Base-by-base conservation (phyloP, 257 asterid genomes). In the Apocynum venetum region DNA sequence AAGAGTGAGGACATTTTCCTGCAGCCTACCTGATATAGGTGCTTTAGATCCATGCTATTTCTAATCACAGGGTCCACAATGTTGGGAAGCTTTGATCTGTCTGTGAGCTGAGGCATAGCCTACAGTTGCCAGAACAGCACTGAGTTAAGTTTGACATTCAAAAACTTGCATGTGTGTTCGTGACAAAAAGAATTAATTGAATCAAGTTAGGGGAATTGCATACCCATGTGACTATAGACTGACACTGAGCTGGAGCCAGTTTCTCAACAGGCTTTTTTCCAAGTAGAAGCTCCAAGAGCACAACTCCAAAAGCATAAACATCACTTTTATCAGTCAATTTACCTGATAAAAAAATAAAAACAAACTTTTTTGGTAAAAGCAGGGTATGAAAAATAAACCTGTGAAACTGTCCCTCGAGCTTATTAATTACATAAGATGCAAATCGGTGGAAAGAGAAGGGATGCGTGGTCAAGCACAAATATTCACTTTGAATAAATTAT, bases 71-170 rank as follows among this genome's bases (percentile, higher is more conserved):
- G 93, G 81, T 91, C 97, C 68, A 91, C 89, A 35, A 91, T 91
- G 80, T 59, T 83, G 20, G 92, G 93, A 86, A 88, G 91, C 84
- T 89, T 88, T 35, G 88, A 77, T 85, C 97, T 83, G 71, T 89
- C 95, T 10, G 89, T 89, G 79, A 91, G 97, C 83, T 89, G 97
- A 77, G 97, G 97, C 93, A 89, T 88, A 78, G 97, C 97, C 97
- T 91, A 75, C 82, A 83, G 57, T 68, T 70, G 67, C 80, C 80
- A 36, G 52, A 51, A 81, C 13, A 53, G n/a, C 57, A 47, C 44
- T 41, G 77, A 56, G 76, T 64, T 83, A 35, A 72, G 65, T 40
- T 55, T 25, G 36, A 53, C 17, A 20, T 74, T 65, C 12, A 4
- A 56, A 41, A 73, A 17, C 48, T 66, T 20, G 65, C 49, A 9